Evolutionary conservation across 495 filamentous ascomycete genomes (phyloP).

Genomic region (Terfezia boudieri): DNA sequence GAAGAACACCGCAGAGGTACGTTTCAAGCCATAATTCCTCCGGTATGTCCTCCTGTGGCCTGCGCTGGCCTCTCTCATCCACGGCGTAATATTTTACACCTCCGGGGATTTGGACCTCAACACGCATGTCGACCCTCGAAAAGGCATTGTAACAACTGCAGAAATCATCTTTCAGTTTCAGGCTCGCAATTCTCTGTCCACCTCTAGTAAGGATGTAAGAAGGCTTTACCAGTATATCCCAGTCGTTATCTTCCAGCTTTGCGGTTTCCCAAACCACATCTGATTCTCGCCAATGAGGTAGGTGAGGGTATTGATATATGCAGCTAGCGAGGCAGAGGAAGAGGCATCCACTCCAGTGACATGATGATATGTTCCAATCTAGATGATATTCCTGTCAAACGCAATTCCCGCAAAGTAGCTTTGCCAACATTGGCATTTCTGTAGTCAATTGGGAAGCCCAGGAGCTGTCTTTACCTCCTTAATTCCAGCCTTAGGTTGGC

Average conservation of each 20-base stretch:
- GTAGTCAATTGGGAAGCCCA: background rate
- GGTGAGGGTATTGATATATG: slow-evolving; percentile 93
- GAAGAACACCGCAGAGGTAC: slow-evolving; percentile 77
- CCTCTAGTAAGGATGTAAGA: background rate
- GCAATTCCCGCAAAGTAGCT: slow-evolving; percentile 3
- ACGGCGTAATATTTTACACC: slow-evolving; percentile 90
- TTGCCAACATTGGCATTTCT: slow-evolving; percentile 3
- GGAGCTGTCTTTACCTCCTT: slow-evolving; percentile 34
- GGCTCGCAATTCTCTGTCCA: background rate
- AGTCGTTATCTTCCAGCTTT: slow-evolving; percentile 58
- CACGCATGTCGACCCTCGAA: slow-evolving; percentile 92
- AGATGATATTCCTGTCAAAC: background rate
- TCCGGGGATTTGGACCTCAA: slow-evolving; percentile 88
- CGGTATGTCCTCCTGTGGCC: slow-evolving; percentile 38
- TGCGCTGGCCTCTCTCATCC: slow-evolving; percentile 85
- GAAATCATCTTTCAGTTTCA: background rate
- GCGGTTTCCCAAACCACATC: slow-evolving; percentile 24
- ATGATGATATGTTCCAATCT: slow-evolving; percentile 93
- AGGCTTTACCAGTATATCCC: slow-evolving; percentile 66
- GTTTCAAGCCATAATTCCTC: slow-evolving; percentile 94
- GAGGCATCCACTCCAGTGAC: slow-evolving; percentile 95
- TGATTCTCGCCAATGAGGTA: slow-evolving; percentile 59
- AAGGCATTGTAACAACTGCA: slow-evolving; percentile 96
- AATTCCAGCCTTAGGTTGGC: slow-evolving; percentile 38
- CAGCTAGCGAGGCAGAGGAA: slow-evolving; percentile 84